Percentiles rank a stretch among this genome's conserved stretches.
These are phyloP conservation scores for Panicum miliaceum DNA, from an alignment of 176 grass and related monocot species.

Conservation along the genomic window DNA sequence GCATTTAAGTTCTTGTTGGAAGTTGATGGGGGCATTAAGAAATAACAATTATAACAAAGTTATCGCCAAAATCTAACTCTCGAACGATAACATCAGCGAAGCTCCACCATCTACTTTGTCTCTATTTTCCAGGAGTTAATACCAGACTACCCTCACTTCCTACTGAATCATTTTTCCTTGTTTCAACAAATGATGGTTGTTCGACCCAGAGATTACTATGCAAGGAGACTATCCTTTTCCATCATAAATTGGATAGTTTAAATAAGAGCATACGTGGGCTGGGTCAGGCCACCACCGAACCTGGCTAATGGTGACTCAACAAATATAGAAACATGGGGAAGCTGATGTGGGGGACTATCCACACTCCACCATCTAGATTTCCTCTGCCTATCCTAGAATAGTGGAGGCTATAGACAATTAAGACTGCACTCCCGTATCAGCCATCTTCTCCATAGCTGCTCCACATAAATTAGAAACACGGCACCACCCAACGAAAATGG, in stretches of 20 bases:
- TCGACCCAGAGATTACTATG: background rate
- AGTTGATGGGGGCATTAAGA: conserved; percentile 3
- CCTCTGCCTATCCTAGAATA: background rate
- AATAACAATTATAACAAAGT: conserved; percentile 29
- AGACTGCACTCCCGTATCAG: background rate
- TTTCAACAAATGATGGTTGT: background rate
- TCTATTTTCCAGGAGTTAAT: conserved; percentile 16
- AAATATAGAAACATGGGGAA: background rate
- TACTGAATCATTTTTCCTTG: background rate
- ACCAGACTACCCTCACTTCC: background rate
- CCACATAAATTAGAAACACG: background rate
- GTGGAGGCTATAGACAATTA: background rate
- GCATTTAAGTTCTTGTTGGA: conserved; percentile 28
- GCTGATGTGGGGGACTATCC: background rate
- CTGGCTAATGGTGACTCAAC: background rate
- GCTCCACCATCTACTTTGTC: background rate
- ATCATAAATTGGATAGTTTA: conserved; percentile 3
- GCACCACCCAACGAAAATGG: background rate
- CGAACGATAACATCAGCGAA: background rate
- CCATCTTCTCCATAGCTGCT: background rate
- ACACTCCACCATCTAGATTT: background rate
- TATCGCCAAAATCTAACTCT: background rate
- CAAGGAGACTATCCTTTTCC: background rate
- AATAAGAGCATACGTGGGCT: background rate
- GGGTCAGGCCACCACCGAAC: background rate